Percentiles rank a stretch among this genome's conserved stretches.
phyloP scores from a whole-genome alignment of 2,329 filamentous ascomycete species.

The Calonectria montana region DNA sequence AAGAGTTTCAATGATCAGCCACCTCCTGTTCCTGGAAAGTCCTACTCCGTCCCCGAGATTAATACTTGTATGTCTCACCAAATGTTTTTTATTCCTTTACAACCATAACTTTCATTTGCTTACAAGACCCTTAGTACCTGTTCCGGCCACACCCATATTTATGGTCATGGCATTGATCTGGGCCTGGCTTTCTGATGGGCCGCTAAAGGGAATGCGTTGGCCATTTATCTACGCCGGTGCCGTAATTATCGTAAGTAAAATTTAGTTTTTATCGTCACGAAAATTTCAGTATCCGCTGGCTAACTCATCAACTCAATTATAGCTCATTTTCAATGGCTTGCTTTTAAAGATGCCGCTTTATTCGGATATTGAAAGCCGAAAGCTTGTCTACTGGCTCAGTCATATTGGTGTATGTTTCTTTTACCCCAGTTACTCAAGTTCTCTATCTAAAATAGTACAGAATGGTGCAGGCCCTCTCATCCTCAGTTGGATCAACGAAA shows the following conservation, averaged over 20 bases:
- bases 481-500: conserved; percentile 39
- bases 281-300: not conserved
- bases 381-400: conserved; percentile 34
- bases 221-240: conserved; percentile 34
- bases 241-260: conserved; percentile 19
- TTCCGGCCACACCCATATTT: conserved; percentile 32
- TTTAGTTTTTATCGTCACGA: rapidly evolving
- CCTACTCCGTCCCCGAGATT: conserved; percentile 24
- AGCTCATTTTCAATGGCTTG: conserved; percentile 28
- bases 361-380: conserved; percentile 20
- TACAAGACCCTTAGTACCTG: conserved; percentile 16
- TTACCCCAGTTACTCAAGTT: rapidly evolving
- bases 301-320: not conserved
- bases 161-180: conserved; percentile 30
- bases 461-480: conserved; percentile 35
- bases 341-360: conserved; percentile 33
- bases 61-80: conserved; percentile 23
- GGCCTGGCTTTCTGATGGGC: conserved; percentile 36
- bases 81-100: no score
- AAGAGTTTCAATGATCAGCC: conserved; percentile 33
- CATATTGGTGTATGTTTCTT: conserved; percentile 33
- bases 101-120: not conserved
- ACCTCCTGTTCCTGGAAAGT: conserved; percentile 28
- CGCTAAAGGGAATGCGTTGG: conserved; percentile 25
- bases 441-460: not conserved